Conservation (phyloP, 176 grass and related monocot species). For the Chrysopogon serrulatus region DNA sequence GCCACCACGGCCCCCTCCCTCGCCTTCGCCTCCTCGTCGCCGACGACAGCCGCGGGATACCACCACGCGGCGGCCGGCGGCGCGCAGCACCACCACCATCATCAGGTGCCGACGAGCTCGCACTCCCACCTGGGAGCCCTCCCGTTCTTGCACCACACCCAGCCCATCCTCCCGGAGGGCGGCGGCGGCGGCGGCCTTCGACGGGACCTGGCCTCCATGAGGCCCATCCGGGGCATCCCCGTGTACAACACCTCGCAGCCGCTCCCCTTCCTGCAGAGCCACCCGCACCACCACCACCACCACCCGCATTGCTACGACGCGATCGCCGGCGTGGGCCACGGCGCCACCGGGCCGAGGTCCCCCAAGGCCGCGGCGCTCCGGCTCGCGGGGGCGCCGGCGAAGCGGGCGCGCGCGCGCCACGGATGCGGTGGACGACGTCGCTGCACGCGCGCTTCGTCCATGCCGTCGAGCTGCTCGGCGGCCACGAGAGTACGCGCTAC, state of each 20-base stretch:
- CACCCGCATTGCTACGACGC: constrained; percentile 38
- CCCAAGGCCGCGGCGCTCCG: constrained; percentile 42
- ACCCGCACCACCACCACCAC: constrained; percentile 39
- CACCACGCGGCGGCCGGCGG: neutral
- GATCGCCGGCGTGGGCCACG: neutral
- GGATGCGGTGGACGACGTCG: constrained; percentile 94
- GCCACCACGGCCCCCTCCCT: neutral
- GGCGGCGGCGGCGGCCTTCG: constrained; percentile 21
- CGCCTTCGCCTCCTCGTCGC: neutral
- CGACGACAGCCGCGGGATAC: constrained; percentile 15
- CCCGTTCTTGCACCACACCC: constrained; percentile 54
- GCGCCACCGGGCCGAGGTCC: constrained; percentile 28
- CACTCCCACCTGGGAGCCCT: neutral
- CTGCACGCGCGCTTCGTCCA: constrained; percentile 92
- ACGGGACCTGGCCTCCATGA: constrained; percentile 38
- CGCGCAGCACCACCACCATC: neutral
- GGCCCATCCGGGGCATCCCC: constrained; percentile 83
- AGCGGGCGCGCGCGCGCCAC: constrained; percentile 52
- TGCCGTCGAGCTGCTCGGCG: constrained; percentile 89
- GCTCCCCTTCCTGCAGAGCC: constrained; percentile 46
- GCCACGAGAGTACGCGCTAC: constrained; percentile 68
- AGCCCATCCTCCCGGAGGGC: constrained; percentile 40
- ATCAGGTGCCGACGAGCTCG: neutral
- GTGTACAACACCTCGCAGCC: constrained; percentile 63
- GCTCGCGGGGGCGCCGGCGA: constrained; percentile 43